Conservation (phyloP, 768 basidiomycete species). For the Rhizopogon sp. region DNA sequence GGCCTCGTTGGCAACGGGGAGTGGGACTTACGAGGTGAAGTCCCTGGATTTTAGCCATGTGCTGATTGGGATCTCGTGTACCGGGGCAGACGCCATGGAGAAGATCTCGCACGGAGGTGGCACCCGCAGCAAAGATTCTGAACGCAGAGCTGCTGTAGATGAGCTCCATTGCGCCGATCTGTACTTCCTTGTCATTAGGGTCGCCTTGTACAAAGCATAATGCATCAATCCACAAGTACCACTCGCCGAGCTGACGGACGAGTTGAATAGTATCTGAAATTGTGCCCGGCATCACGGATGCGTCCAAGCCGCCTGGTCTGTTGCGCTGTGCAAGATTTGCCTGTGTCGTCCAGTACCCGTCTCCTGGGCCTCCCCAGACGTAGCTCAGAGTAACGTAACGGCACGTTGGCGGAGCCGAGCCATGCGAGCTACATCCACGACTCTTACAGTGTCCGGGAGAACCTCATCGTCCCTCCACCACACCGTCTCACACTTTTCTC, state of each 20-base stretch:
- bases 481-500: neutral
- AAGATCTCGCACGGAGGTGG: conserved; percentile 1
- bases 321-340: neutral
- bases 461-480: neutral
- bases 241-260: neutral
- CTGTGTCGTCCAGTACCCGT: conserved; percentile 1
- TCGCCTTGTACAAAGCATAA: conserved; percentile 3
- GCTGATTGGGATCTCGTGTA: conserved; percentile 9
- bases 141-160: neutral
- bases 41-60: conserved; percentile 13
- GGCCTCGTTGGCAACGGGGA: conserved; percentile 7
- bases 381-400: conserved; percentile 3
- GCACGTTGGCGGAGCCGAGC: neutral
- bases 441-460: neutral
- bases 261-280: conserved; percentile 1
- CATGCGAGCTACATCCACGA: conserved; percentile 1
- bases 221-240: conserved; percentile 4
- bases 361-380: neutral
- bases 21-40: conserved; percentile 13
- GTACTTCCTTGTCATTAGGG: neutral
- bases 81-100: conserved; percentile 7
- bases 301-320: neutral
- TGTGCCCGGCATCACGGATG: neutral
- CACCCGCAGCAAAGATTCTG: conserved; percentile 1
- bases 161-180: neutral